Base-by-base conservation (phyloP, 2,329 filamentous ascomycete species). In the Diaporthe eres region DNA sequence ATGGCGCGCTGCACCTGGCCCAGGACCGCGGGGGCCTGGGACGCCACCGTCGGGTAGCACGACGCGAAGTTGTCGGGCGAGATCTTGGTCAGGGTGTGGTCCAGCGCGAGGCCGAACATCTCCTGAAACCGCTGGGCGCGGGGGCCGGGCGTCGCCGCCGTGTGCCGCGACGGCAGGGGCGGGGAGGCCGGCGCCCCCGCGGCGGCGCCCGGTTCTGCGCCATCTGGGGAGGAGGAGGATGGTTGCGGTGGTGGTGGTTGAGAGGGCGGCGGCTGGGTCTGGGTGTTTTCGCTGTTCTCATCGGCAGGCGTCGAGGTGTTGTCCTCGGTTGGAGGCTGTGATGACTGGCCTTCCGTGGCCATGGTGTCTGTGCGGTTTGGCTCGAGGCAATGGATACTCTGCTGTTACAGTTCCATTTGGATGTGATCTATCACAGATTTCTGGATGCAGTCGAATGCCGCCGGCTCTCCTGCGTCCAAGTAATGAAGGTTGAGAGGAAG, bases 11-110 rank as follows among this genome's bases (percentile, higher is more conserved):
- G 91, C 55, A 92, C 87, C 78, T 87, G 86, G 77, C 84, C 85
- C 79, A 93, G 84, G 51, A 88, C 86, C 10, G 82, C 84, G 34
- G 89, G 88, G 28, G 90, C 87, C 77, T 86, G 84, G 53, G 83
- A 81, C 25, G 89, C 87, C n/a, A 92, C 85, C 28, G 88, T 91
- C 58, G 91, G 91, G 81, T 91, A 93, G 83, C 91, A 93, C 2
- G 88, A 85, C 2, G 88, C 88, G 79, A 93, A 89, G 81, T 90
- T 90, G 67, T 88, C 86, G 84, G 87, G 90, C 77, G 84, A 87
- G 73, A 92, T 85, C 80, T 89, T 88, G 78, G 82, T 84, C 44
- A 93, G 86, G 3, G 91, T 92, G 78, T 87, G 87, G 61, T 82
- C 78, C 34, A 92, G 86, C 39, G 87, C 87, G 75, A 85, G 83